Percentiles rank a stretch among this genome's conserved stretches.
phyloP scores from a whole-genome alignment of 306 rosid species.

The Rosa lucieae region DNA sequence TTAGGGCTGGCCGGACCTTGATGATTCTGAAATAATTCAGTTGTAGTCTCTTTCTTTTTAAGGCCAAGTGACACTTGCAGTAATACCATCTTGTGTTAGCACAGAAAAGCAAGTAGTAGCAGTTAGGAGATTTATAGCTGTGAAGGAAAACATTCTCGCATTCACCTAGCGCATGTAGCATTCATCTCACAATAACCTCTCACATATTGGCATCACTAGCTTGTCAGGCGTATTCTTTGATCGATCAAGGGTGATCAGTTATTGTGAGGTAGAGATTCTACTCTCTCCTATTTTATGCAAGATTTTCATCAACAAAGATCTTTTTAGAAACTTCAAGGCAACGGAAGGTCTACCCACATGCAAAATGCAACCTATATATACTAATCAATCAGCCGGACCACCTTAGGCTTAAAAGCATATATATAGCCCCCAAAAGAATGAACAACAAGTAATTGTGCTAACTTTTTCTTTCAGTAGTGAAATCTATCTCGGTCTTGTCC shows the following conservation, averaged over 20 bases:
- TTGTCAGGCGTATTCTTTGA: too few species aligned
- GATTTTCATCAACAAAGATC: background rate
- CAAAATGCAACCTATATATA: background rate
- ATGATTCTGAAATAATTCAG: conserved; percentile 1
- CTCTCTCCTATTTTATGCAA: background rate
- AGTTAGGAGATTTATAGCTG: background rate
- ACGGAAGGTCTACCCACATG: background rate
- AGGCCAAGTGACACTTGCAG: background rate
- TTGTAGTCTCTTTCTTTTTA: background rate
- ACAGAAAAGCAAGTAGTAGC: background rate
- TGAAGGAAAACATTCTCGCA: background rate
- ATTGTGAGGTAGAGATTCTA: background rate
- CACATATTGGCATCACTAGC: background rate
- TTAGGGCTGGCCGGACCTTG: background rate
- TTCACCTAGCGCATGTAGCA: background rate
- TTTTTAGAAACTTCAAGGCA: background rate
- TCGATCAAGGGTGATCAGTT: background rate
- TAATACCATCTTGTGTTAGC: background rate
- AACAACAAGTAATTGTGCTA: background rate
- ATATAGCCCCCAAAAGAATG: background rate
- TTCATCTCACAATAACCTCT: background rate
- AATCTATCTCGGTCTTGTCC: conserved; percentile 24
- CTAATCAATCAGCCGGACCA: background rate
- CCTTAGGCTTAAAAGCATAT: background rate
- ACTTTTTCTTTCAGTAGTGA: background rate